Base-by-base conservation (phyloP, 768 basidiomycete genomes). In the Sistotremastrum niveocremeum region DNA sequence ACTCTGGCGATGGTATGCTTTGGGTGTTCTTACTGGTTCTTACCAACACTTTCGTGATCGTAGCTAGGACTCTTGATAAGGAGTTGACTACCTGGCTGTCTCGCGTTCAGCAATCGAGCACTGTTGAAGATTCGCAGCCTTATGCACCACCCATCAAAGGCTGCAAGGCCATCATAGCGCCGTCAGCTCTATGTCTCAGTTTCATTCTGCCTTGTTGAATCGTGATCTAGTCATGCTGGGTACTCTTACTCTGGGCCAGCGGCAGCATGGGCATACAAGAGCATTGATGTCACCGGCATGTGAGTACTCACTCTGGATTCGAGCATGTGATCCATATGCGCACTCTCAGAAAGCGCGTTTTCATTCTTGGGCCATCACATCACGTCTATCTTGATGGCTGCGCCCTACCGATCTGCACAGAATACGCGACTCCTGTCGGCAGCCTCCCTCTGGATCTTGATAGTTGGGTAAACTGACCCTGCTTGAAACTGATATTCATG, bases 211-310 rank as follows among this genome's bases (percentile, higher is more conserved):
- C 33, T 34, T 2, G 30, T 46, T 30, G 39, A 11, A 30, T 46
- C 45, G 6, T 37, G 55, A 7, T 37, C 28, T 59, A 97, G 93
- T 7, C 95, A 99, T 62, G 95, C 95, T 2, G 95, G 95, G 4
- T 97, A 93, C 65, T 74, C 79, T 4, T 98, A 95, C 64, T 95
- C 91, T 45, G 95, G 95, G 20, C 80, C 78, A 4, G 73, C 93
- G 1, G 94, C 95, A 2, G 94, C 90, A 2, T 98, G 90, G 89
- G 94, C 94, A 0, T 99, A 98, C 66, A 82, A 78, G 61, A 77
- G 77, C 56, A 83, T 98, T 49, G 84, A 94, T 56, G 78, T 77
- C 0, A 70, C 72, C 4, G 73, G 73, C 55, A 84, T 97, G 95
- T 94, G 52, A 52, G 80, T 69, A 29, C 10, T 5, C 11, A 30